Conservation (phyloP, 2,329 filamentous ascomycete species). For the Cordyceps tenuipes region DNA sequence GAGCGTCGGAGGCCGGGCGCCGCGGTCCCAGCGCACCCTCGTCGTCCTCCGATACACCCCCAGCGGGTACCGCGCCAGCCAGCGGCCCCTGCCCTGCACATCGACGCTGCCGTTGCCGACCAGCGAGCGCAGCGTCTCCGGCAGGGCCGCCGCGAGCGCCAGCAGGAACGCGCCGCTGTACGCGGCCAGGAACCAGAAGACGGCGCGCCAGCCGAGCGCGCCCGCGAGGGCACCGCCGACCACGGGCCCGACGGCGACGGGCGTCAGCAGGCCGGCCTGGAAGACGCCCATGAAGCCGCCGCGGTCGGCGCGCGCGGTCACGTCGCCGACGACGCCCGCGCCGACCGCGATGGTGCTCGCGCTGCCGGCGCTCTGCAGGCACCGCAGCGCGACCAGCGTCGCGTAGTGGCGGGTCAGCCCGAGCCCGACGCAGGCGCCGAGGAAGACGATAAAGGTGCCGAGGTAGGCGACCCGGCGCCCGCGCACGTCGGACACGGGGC, state of each 20-base stretch:
- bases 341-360: constrained; percentile 47
- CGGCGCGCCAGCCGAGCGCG: constrained; percentile 42
- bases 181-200: constrained; percentile 49
- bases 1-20: constrained; percentile 2
- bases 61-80: constrained; percentile 23
- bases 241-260: constrained; percentile 36
- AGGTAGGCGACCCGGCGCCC: constrained; percentile 42
- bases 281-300: constrained; percentile 45
- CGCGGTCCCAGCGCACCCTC: constrained; percentile 5
- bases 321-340: constrained; percentile 47
- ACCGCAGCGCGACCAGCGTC: constrained; percentile 40
- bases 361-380: constrained; percentile 44
- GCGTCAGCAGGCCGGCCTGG: constrained; percentile 26
- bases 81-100: constrained; percentile 1
- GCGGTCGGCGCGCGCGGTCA: constrained; percentile 47
- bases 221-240: constrained; percentile 43
- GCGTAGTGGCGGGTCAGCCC: constrained; percentile 35
- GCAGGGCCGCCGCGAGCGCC: constrained; percentile 34
- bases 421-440: constrained; percentile 39
- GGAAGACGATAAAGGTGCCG: constrained; percentile 37
- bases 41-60: constrained; percentile 25
- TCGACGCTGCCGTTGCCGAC: constrained; percentile 34
- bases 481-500: constrained; percentile 37
- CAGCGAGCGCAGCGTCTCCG: constrained; percentile 34
- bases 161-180: constrained; percentile 29